Evolutionary conservation across 768 basidiomycete genomes (phyloP).

Genomic region (Candolleomyces efflorescens): DNA sequence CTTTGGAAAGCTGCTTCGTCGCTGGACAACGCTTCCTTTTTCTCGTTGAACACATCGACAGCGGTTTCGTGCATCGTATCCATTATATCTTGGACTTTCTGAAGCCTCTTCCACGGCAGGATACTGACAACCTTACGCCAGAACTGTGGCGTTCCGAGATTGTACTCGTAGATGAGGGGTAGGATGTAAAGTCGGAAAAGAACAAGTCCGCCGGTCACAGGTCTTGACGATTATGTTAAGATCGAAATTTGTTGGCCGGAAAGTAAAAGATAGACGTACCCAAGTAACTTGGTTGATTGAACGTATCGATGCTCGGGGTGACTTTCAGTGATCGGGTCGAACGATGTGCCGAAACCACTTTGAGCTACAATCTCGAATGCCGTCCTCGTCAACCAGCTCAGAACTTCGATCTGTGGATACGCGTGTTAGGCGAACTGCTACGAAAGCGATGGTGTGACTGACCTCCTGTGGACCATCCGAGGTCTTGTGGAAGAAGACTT

Average conservation of each 20-base stretch:
- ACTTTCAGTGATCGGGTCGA: slow-evolving; percentile 31
- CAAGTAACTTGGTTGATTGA: slow-evolving; percentile 22
- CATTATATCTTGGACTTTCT: slow-evolving; percentile 24
- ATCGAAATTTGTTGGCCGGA: no score
- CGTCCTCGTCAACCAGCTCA: slow-evolving; percentile 36
- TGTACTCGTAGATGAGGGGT: slow-evolving; percentile 7
- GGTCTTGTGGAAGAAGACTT: slow-evolving; percentile 19
- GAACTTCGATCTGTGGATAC: not conserved
- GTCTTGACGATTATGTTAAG: no score
- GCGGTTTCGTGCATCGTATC: slow-evolving; percentile 33
- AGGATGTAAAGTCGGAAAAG: not conserved
- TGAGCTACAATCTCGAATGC: slow-evolving; percentile 20
- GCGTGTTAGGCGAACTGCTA: no score
- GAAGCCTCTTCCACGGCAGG: slow-evolving; percentile 27
- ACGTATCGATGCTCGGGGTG: slow-evolving; percentile 23
- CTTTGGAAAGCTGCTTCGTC: slow-evolving; percentile 25
- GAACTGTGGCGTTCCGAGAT: slow-evolving; percentile 22
- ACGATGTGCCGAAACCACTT: slow-evolving; percentile 29
- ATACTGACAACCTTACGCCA: slow-evolving; percentile 27
- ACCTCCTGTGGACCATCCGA: not conserved
- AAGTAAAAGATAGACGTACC: no score
- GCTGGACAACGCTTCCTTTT: slow-evolving; percentile 29
- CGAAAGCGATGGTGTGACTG: no score
- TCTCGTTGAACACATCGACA: slow-evolving; percentile 28
- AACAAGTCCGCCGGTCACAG: no score